A percentile compares a stretch with the other conserved stretches of the same genome.
phyloP scores from a whole-genome alignment of 345 rosid species.

The Lagerstroemia speciosa region DNA sequence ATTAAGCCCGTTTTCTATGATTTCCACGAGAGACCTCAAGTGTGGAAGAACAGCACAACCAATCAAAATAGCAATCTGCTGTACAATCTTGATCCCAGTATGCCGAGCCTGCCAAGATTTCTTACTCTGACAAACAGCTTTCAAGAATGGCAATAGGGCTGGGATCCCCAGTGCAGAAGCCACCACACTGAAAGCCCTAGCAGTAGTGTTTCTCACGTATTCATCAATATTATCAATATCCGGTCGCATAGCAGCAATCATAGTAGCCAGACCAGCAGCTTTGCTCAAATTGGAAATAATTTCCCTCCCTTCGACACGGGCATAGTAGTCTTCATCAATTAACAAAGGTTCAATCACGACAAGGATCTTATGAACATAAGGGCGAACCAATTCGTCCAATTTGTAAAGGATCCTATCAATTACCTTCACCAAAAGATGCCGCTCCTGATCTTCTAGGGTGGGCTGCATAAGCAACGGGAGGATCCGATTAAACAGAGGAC shows the following conservation, averaged over 20 bases:
- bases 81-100: conserved; percentile 98
- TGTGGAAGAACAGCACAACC: conserved; percentile 99
- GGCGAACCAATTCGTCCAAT: conserved; percentile 95
- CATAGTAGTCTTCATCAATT: conserved; percentile 99
- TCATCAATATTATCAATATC: conserved; percentile 98
- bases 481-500: conserved; percentile 80
- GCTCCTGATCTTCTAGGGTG: conserved; percentile 95
- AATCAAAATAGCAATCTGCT: conserved; percentile 94
- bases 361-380: conserved; percentile 93
- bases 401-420: conserved; percentile 90
- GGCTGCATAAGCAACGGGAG: conserved; percentile 97
- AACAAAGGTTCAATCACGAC: conserved; percentile 96
- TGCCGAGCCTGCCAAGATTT: conserved; percentile 99
- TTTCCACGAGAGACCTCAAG: conserved; percentile 82
- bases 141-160: conserved; percentile 83
- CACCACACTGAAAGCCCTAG: conserved; percentile 99
- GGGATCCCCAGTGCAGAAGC: conserved; percentile 98
- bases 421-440: conserved; percentile 97
- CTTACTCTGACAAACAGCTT: conserved; percentile 99
- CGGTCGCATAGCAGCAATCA: conserved; percentile 99
- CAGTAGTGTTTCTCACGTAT: conserved; percentile 97
- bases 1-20: conserved; percentile 86
- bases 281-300: conserved; percentile 94
- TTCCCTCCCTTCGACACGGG: conserved; percentile 98
- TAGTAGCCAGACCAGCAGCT: conserved; percentile 98